Percentiles rank a stretch among this genome's conserved stretches.
These are phyloP conservation scores for Scalesia atractyloides DNA, from an alignment of 129 eudicot genomes.

Conservation along the genomic window DNA sequence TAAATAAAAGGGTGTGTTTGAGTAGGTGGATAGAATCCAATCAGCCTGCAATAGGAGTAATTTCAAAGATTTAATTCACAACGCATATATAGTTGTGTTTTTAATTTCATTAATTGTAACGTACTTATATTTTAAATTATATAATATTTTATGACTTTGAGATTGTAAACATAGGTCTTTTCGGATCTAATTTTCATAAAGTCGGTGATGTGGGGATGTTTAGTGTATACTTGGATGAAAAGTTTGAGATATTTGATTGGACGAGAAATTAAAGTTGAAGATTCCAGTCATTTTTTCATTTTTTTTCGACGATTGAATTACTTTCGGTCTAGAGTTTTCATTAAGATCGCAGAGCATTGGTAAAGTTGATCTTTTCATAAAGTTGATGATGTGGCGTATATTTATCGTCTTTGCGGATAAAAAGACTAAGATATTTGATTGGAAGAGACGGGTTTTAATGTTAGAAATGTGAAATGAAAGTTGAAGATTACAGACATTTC, in stretches of 20 bases:
- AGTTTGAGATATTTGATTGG: no score
- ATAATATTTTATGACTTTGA: no score
- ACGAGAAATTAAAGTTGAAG: no score
- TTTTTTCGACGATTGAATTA: no score
- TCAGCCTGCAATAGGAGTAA: conserved; percentile 23
- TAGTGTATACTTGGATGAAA: no score
- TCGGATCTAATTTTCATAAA: neutral
- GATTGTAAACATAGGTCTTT: no score
- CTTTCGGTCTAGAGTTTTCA: no score
- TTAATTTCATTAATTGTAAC: neutral
- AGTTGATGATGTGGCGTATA: neutral
- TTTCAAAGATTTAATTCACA: conserved; percentile 12
- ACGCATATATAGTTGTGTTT: neutral
- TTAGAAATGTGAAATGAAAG: neutral
- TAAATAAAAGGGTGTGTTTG: conserved; percentile 25
- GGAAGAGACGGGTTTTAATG: neutral
- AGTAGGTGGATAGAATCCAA: conserved; percentile 37
- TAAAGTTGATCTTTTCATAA: neutral
- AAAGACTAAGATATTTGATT: neutral
- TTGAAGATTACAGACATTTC: neutral
- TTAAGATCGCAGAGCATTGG: no score
- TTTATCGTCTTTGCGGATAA: neutral
- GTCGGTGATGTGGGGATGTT: neutral
- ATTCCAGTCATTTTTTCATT: no score
- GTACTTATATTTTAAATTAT: neutral